Conservation (phyloP, 139 green algal species). For the Limnomonas spitsbergensis region DNA sequence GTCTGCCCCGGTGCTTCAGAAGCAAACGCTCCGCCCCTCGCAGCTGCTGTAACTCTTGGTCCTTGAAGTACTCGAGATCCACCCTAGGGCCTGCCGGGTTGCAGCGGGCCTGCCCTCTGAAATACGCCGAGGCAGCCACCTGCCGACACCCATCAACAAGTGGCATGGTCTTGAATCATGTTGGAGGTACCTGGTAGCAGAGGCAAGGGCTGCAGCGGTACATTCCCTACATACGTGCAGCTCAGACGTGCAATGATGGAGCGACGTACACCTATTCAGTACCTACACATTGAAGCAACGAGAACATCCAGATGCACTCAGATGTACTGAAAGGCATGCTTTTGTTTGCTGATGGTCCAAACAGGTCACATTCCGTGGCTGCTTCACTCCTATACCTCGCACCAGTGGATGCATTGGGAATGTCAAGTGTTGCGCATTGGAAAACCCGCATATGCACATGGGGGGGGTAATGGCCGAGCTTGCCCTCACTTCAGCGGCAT, state of each 20-base stretch:
- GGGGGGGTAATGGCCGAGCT: too few relatives aligned
- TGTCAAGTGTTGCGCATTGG: too few relatives aligned
- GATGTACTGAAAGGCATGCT: too few relatives aligned
- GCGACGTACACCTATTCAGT: too few relatives aligned
- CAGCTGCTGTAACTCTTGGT: slow-evolving; percentile 2
- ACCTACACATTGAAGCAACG: too few relatives aligned
- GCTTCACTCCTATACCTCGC: background rate
- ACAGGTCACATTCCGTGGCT: background rate
- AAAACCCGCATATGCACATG: too few relatives aligned
- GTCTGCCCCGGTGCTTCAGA: background rate
- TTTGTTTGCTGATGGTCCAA: too few relatives aligned
- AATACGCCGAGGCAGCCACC: background rate
- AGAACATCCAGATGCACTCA: too few relatives aligned
- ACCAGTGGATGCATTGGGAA: background rate
- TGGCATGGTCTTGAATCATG: too few relatives aligned
- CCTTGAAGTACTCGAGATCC: background rate
- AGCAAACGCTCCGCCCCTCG: background rate
- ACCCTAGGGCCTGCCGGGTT: background rate
- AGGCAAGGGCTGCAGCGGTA: background rate
- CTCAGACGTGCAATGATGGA: too few relatives aligned
- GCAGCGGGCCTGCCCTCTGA: background rate
- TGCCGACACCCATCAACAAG: background rate
- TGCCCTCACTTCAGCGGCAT: slow-evolving; percentile 9
- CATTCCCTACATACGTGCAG: too few relatives aligned
- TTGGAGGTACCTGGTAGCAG: too few relatives aligned